A percentile compares a stretch with the other conserved stretches of the same genome.
phyloP scores from a whole-genome alignment of 1,139 yeast genomes.

The Magnusiomyces paraingens region DNA sequence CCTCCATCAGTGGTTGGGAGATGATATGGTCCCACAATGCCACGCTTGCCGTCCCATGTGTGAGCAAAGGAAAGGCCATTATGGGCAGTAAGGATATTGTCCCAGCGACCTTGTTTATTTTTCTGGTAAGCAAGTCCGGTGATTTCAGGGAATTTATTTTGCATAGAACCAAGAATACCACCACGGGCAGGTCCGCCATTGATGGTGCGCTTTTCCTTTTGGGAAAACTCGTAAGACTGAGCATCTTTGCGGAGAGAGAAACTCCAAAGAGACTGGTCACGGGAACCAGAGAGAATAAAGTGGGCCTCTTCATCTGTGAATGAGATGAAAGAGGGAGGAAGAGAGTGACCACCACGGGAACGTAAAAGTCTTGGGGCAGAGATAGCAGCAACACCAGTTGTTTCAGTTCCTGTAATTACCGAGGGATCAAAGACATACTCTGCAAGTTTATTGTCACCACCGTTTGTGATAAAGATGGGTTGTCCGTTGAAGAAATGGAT shows the following conservation, averaged over 20 bases:
- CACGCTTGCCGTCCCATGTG: conserved; percentile 83
- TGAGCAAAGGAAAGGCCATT: conserved; percentile 78
- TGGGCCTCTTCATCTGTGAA: conserved; percentile 83
- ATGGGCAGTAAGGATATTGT: conserved; percentile 87
- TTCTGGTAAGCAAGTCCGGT: conserved; percentile 65
- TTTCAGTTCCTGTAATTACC: conserved; percentile 38
- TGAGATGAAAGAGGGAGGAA: conserved; percentile 72
- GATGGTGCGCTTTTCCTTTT: conserved; percentile 40
- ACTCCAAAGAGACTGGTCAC: conserved; percentile 82
- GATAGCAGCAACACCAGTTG: conserved; percentile 48
- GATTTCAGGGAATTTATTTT: conserved; percentile 73
- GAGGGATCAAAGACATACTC: conserved; percentile 94
- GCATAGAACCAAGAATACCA: conserved; percentile 37
- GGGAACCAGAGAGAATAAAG: conserved; percentile 77
- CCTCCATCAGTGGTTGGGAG: conserved; percentile 73
- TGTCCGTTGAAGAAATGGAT: conserved; percentile 83
- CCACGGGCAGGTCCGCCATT: conserved; percentile 38
- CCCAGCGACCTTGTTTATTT: conserved; percentile 90
- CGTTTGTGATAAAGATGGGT: conserved; percentile 84
- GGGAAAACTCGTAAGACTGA: conserved; percentile 91
- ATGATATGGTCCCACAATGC: conserved; percentile 71
- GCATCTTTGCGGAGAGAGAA: conserved; percentile 94
- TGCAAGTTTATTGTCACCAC: conserved; percentile 84
- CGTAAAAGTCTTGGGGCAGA: conserved; percentile 90
- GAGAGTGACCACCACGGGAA: conserved; percentile 94